phyloP scores from a whole-genome alignment of 768 basidiomycete genomes.

The Suillus subaureus region DNA sequence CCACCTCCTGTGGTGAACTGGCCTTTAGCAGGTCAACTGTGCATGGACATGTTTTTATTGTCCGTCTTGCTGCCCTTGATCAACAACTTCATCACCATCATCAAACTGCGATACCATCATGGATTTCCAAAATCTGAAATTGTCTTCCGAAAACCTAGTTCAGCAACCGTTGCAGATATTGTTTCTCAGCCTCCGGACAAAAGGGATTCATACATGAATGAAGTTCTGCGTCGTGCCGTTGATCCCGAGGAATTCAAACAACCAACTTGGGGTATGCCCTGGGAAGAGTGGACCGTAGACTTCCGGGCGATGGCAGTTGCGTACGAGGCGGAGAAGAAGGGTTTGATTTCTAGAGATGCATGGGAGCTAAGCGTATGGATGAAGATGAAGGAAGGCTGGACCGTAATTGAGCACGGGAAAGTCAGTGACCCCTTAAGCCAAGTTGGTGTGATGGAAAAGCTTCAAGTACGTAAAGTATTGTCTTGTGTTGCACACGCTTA shows the following conservation, averaged over 20 bases:
- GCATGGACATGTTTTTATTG: constrained; percentile 30
- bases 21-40: constrained; percentile 26
- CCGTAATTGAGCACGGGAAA: constrained; percentile 30
- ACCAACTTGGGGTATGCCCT: constrained; percentile 28
- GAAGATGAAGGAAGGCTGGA: constrained; percentile 30
- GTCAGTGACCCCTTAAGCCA: constrained; percentile 23
- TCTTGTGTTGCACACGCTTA: background rate
- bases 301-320: constrained; percentile 32
- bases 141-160: constrained; percentile 33
- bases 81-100: constrained; percentile 23
- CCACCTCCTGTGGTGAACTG: constrained; percentile 18
- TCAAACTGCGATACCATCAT: constrained; percentile 25
- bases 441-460: constrained; percentile 31
- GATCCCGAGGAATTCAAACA: constrained; percentile 33
- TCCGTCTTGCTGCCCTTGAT: constrained; percentile 27
- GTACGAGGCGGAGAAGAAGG: constrained; percentile 22
- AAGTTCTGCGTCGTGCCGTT: constrained; percentile 29
- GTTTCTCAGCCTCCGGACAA: constrained; percentile 27
- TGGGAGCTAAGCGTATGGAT: constrained; percentile 38
- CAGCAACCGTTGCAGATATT: constrained; percentile 27
- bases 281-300: constrained; percentile 37
- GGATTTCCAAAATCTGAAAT: constrained; percentile 32
- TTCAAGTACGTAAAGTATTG: constrained; percentile 23
- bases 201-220: constrained; percentile 26
- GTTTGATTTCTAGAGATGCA: constrained; percentile 21